These are phyloP conservation scores for Cercospora sp. DNA, from an alignment of 2,329 filamentous ascomycete genomes.

Conservation along the genomic window DNA sequence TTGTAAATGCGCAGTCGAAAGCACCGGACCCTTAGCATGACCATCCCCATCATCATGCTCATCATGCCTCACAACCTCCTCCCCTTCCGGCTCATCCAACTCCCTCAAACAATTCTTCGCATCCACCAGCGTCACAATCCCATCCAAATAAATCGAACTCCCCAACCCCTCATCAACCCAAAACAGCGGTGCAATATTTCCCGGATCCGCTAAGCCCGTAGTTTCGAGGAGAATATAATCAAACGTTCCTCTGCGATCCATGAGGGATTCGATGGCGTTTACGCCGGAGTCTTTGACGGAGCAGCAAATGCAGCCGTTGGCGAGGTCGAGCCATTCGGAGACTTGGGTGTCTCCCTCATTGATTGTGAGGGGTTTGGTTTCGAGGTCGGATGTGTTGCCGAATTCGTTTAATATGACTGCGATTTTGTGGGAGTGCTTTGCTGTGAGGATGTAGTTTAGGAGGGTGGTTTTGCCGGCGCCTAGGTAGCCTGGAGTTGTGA, in stretches of 20 bases:
- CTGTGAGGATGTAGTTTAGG: constrained; percentile 92
- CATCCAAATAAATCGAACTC: constrained; percentile 93
- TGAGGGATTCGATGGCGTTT: constrained; percentile 89
- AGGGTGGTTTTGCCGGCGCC: constrained; percentile 94
- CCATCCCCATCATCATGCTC: constrained; percentile 49
- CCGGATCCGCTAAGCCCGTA: constrained; percentile 90
- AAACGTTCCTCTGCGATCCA: constrained; percentile 90
- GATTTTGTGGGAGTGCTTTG: constrained; percentile 95
- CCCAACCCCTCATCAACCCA: constrained; percentile 97
- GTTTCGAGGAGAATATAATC: constrained; percentile 98
- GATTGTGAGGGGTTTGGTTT: constrained; percentile 83
- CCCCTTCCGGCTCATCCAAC: constrained; percentile 64
- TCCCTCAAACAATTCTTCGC: constrained; percentile 85
- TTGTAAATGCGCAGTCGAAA: constrained; percentile 93
- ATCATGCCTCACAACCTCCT: constrained; percentile 34
- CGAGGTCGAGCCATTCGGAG: constrained; percentile 92
- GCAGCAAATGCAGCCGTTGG: constrained; percentile 97
- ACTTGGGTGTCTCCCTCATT: constrained; percentile 73
- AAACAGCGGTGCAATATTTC: constrained; percentile 92
- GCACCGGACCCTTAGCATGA: constrained; percentile 59
- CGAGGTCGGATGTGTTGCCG: constrained; percentile 72
- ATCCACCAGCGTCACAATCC: constrained; percentile 93
- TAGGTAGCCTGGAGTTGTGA: constrained; percentile 72
- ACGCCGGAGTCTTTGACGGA: constrained; percentile 96
- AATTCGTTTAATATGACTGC: constrained; percentile 86